Evolutionary conservation across 129 eudicot species (phyloP).

Genomic region (Artemisia annua): DNA sequence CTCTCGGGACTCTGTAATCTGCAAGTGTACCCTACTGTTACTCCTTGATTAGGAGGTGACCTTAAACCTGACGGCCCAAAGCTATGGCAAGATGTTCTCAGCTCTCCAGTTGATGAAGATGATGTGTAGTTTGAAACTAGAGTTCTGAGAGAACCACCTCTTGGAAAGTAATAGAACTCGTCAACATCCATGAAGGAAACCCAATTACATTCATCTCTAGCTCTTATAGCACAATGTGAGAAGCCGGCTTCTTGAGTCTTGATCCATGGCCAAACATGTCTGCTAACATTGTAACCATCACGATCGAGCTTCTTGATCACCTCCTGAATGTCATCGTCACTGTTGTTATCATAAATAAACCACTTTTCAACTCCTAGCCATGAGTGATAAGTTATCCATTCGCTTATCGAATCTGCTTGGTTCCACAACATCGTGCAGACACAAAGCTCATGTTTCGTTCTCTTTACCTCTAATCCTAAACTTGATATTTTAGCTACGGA

Average conservation of each 20-base stretch:
- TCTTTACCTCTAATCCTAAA: neutral
- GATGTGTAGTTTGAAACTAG: conserved; percentile 63
- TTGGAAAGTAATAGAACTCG: conserved; percentile 82
- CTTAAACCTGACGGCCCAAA: conserved; percentile 90
- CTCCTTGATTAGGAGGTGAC: conserved; percentile 66
- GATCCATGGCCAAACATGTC: conserved; percentile 97
- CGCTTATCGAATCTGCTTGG: conserved; percentile 76
- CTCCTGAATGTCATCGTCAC: conserved; percentile 67
- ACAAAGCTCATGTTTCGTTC: conserved; percentile 67
- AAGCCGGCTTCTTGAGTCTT: conserved; percentile 99
- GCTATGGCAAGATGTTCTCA: conserved; percentile 82
- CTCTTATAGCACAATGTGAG: conserved; percentile 85
- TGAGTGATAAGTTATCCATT: conserved; percentile 85
- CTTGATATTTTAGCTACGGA: conserved; percentile 69
- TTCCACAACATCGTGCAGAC: conserved; percentile 98
- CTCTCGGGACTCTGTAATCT: conserved; percentile 88
- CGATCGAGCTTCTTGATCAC: conserved; percentile 55
- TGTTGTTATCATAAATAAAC: conserved; percentile 95
- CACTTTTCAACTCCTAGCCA: conserved; percentile 94
- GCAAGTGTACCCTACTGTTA: conserved; percentile 85
- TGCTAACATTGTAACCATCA: conserved; percentile 58
- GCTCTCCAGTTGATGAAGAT: conserved; percentile 56
- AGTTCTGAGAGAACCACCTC: conserved; percentile 47
- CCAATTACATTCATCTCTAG: conserved; percentile 76
- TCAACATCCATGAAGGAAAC: conserved; percentile 92